A percentile compares a stretch with the other conserved stretches of the same genome.
phyloP scores from a whole-genome alignment of 352 stramenopile genomes.

The Stramenopiles sp. region DNA sequence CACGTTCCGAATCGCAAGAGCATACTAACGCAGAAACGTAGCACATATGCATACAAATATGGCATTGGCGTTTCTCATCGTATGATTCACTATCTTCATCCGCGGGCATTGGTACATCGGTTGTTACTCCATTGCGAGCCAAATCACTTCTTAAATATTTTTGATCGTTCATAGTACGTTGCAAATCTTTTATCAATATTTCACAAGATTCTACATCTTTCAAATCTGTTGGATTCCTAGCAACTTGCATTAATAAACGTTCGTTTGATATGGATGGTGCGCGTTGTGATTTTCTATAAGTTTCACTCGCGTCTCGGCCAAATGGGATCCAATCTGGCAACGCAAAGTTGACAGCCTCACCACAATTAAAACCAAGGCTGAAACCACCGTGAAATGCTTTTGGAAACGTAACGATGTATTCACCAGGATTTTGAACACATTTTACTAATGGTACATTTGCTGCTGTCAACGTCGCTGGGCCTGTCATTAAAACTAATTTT shows the following conservation, averaged over 20 bases:
- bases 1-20: neutral
- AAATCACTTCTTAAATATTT: neutral
- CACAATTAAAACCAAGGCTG: constrained; percentile 83
- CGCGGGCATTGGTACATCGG: neutral
- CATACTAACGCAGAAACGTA: neutral
- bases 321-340: constrained; percentile 60
- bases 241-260: neutral
- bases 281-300: constrained; percentile 25
- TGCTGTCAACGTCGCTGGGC: neutral
- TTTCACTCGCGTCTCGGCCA: constrained; percentile 40
- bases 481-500: constrained; percentile 32
- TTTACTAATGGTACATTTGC: constrained; percentile 55
- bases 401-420: constrained; percentile 97
- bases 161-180: neutral
- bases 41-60: constrained; percentile 1
- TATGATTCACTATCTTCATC: neutral
- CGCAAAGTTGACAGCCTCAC: constrained; percentile 67
- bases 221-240: neutral
- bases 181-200: neutral
- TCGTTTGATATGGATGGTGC: neutral
- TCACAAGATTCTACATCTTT: neutral
- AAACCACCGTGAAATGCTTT: constrained; percentile 92
- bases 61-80: neutral
- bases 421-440: constrained; percentile 73
- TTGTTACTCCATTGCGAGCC: neutral